A percentile compares a stretch with the other conserved stretches of the same genome.
Evolutionary conservation across 495 filamentous ascomycete species (phyloP).

Genomic region (Neurospora sp.): DNA sequence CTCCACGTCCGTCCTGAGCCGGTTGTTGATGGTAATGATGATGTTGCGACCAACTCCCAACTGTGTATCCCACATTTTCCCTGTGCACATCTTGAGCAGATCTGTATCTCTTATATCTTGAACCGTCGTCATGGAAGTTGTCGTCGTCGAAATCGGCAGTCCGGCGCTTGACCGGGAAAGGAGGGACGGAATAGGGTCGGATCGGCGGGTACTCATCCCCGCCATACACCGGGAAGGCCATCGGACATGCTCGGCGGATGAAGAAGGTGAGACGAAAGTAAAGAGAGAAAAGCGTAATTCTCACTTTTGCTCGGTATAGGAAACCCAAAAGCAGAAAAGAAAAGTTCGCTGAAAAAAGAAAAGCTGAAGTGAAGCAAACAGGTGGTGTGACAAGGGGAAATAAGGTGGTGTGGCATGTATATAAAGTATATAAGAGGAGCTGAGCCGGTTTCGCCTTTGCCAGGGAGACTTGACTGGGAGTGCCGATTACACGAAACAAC

Average conservation of each 20-base stretch:
- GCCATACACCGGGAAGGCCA: conserved; percentile 22
- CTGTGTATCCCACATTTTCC: not conserved
- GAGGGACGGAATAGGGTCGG: conserved; percentile 4
- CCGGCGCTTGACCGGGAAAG: conserved; percentile 19
- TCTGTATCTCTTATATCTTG: conserved; percentile 9
- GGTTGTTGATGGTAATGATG: not conserved
- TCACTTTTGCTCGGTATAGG: not conserved
- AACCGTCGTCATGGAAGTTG: conserved; percentile 1
- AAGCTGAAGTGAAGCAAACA: not conserved
- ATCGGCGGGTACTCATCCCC: conserved; percentile 21
- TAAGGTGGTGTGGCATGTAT: not conserved
- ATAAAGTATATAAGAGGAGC: not conserved
- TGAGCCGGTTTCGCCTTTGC: not conserved
- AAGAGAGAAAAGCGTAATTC: not conserved
- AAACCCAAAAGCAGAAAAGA: not conserved
- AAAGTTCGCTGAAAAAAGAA: not conserved
- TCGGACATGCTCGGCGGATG: conserved; percentile 22
- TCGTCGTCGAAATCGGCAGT: conserved; percentile 11
- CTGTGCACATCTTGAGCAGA: not conserved
- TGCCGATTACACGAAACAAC: not conserved
- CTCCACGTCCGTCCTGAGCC: not conserved
- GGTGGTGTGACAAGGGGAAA: not conserved
- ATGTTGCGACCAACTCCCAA: not conserved
- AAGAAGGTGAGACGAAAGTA: not conserved
- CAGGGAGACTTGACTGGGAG: not conserved